A percentile compares a stretch with the other conserved stretches of the same genome.
phyloP scores from a whole-genome alignment of 78 protist genomes.

The Acrasis kona region DNA sequence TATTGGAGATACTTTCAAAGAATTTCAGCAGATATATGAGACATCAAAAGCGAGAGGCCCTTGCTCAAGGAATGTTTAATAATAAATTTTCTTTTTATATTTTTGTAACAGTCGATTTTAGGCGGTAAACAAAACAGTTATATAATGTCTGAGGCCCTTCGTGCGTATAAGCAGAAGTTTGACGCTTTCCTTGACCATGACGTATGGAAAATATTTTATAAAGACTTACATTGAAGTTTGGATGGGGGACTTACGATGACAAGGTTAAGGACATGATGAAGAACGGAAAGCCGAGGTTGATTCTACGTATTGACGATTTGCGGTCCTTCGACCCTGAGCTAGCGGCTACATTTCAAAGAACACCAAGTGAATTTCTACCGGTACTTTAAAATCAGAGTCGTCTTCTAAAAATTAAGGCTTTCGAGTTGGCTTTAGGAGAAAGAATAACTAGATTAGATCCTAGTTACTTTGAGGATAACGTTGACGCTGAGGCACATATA shows the following conservation, averaged over 20 bases:
- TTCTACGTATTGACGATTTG: conserved; percentile 35
- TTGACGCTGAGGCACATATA: background rate
- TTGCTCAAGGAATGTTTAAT: too few relatives aligned
- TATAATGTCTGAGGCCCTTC: too few relatives aligned
- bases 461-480: background rate
- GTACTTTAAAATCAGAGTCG: too few relatives aligned
- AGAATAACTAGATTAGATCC: background rate
- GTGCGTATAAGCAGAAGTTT: too few relatives aligned
- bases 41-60: too few relatives aligned
- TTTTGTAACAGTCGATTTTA: too few relatives aligned
- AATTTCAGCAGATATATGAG: too few relatives aligned
- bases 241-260: background rate
- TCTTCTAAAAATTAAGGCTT: too few relatives aligned
- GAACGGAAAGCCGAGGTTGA: background rate
- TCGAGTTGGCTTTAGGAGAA: conserved; percentile 20
- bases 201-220: background rate
- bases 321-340: background rate
- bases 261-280: background rate
- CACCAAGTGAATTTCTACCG: conserved; percentile 22
- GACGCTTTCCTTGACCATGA: background rate
- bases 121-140: too few relatives aligned
- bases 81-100: too few relatives aligned
- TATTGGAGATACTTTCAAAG: too few relatives aligned
- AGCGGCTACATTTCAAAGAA: background rate
- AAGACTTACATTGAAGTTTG: background rate